Conservation (phyloP, 257 asterid species). For the Primulina tabacum region DNA sequence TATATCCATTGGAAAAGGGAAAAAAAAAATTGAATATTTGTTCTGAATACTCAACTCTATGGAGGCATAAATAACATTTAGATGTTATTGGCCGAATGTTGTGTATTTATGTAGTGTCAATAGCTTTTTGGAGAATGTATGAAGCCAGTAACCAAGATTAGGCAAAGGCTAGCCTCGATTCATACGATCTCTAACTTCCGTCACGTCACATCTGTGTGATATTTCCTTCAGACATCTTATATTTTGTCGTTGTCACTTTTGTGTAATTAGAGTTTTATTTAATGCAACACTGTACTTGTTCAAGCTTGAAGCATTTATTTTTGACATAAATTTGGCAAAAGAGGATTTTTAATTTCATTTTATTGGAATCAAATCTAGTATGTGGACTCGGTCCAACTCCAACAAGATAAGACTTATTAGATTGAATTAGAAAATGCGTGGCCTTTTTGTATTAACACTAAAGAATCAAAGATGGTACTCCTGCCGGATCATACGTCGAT, state of each 20-base stretch:
- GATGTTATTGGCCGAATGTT: slow-evolving; percentile 20
- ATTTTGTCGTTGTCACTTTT: not conserved
- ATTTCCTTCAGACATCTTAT: not conserved
- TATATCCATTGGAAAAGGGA: slow-evolving; percentile 17
- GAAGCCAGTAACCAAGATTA: not conserved
- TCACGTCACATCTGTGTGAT: not conserved
- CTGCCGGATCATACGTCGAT: too few relatives aligned
- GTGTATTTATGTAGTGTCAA: slow-evolving; percentile 26
- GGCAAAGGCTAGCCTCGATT: not conserved
- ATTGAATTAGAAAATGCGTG: too few relatives aligned
- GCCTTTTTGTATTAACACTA: too few relatives aligned
- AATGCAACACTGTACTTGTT: not conserved
- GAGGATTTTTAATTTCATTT: too few relatives aligned
- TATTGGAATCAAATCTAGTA: too few relatives aligned
- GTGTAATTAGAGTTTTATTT: not conserved
- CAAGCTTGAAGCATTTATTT: not conserved
- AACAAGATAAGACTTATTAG: too few relatives aligned
- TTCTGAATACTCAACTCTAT: slow-evolving; percentile 29
- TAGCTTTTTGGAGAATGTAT: slow-evolving; percentile 4
- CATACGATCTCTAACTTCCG: not conserved
- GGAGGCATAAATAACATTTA: slow-evolving; percentile 30
- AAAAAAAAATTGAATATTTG: slow-evolving; percentile 15
- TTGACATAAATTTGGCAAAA: too few relatives aligned
- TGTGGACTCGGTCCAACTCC: too few relatives aligned
- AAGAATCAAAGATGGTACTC: too few relatives aligned